Percentiles rank a stretch among this genome's conserved stretches.
These are phyloP conservation scores for Penicillium arizonense DNA, from an alignment of 495 filamentous ascomycete species.

Conservation along the genomic window DNA sequence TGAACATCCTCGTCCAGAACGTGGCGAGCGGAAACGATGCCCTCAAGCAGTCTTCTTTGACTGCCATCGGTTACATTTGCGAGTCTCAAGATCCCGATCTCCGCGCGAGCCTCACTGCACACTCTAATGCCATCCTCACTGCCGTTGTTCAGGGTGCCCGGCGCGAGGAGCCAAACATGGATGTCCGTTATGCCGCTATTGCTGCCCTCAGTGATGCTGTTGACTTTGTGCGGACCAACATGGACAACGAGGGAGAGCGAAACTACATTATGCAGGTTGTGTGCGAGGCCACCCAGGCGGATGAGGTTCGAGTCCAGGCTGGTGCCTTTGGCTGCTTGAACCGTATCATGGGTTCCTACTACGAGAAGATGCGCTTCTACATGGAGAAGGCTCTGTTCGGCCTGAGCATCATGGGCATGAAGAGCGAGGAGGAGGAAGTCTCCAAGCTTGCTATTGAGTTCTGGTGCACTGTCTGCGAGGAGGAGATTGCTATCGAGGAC, in stretches of 20 bases:
- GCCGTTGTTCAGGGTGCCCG: slow-evolving; percentile 96
- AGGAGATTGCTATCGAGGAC: slow-evolving; percentile 95
- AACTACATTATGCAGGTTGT: slow-evolving; percentile 99
- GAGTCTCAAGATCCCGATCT: slow-evolving; percentile 90
- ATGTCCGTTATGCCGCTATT: slow-evolving; percentile 90
- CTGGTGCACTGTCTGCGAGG: slow-evolving; percentile 99
- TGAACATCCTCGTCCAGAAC: slow-evolving; percentile 83
- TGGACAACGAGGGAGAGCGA: slow-evolving; percentile 96
- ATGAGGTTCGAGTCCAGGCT: slow-evolving; percentile 85
- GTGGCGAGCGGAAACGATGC: slow-evolving; percentile 81
- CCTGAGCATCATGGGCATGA: slow-evolving; percentile 98
- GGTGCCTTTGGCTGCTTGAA: slow-evolving; percentile 96
- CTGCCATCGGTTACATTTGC: slow-evolving; percentile 96
- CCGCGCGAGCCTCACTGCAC: slow-evolving; percentile 71
- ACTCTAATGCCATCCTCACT: slow-evolving; percentile 97
- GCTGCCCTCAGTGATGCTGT: slow-evolving; percentile 94
- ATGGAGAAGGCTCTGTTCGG: slow-evolving; percentile 99
- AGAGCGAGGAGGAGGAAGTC: slow-evolving; percentile 94
- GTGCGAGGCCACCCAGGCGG: slow-evolving; percentile 94
- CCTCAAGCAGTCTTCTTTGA: slow-evolving; percentile 90
- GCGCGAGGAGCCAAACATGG: slow-evolving; percentile 87
- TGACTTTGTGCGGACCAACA: slow-evolving; percentile 96
- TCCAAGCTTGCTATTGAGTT: slow-evolving; percentile 98
- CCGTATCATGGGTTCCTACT: slow-evolving; percentile 96
- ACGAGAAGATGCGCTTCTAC: slow-evolving; percentile 99